phyloP scores from a whole-genome alignment of 106 monocot species.

The Dioscorea dumetorum region DNA sequence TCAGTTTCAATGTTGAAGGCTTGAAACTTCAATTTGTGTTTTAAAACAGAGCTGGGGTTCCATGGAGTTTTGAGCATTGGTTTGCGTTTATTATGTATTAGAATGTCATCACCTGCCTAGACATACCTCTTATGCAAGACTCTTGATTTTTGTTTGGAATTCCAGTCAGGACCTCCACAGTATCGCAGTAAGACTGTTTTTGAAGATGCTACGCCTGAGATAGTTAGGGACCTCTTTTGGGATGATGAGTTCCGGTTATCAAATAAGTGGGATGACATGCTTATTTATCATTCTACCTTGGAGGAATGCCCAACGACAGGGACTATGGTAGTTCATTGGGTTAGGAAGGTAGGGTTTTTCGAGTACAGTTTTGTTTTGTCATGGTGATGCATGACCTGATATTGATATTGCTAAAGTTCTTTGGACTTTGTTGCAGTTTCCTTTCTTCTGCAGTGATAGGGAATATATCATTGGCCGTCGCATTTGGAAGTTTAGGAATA shows the following conservation, averaged over 20 bases:
- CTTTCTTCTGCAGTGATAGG: slow-evolving; percentile 89
- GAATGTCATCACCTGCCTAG: no score
- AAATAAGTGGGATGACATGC: slow-evolving; percentile 95
- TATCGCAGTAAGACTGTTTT: slow-evolving; percentile 86
- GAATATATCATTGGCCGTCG: slow-evolving; percentile 83
- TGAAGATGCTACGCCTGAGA: slow-evolving; percentile 72
- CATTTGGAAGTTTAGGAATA: slow-evolving; percentile 56
- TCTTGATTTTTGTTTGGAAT: not conserved
- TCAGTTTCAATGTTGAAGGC: not conserved
- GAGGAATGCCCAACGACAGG: slow-evolving; percentile 72
- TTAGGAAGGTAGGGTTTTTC: slow-evolving; percentile 56
- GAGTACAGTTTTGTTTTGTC: not conserved
- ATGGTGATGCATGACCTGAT: no score
- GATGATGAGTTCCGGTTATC: slow-evolving; percentile 78
- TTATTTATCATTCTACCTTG: slow-evolving; percentile 58
- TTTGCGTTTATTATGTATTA: no score
- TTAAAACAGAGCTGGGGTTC: not conserved
- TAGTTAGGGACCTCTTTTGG: slow-evolving; percentile 89
- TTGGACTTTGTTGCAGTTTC: slow-evolving; percentile 50
- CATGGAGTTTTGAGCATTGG: no score
- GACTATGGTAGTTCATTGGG: slow-evolving; percentile 78
- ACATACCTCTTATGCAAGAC: not conserved
- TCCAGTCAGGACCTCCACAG: slow-evolving; percentile 65
- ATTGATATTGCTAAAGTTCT: slow-evolving; percentile 11
- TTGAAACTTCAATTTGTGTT: not conserved